These are phyloP conservation scores for Agastache rugosa DNA, from an alignment of 257 asterid species.

Conservation along the genomic window DNA sequence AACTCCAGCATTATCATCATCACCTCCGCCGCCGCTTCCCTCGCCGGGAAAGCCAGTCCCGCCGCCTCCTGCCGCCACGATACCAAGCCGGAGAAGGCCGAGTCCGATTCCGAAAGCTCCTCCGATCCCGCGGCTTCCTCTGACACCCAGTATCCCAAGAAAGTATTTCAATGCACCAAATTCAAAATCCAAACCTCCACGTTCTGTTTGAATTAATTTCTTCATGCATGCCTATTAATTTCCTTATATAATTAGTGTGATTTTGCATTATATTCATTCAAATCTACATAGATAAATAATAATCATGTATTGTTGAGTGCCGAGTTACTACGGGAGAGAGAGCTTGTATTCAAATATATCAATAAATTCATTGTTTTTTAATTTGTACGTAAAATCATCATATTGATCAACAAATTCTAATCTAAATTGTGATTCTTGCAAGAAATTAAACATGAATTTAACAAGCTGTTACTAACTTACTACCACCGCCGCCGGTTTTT, in stretches of 20 bases:
- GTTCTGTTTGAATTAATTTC: not conserved
- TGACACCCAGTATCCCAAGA: slow-evolving; percentile 51
- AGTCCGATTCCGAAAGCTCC: slow-evolving; percentile 61
- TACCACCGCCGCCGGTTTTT: too few relatives aligned
- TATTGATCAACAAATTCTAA: not conserved
- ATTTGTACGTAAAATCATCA: not conserved
- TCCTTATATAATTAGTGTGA: slow-evolving; percentile 3
- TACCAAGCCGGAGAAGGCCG: slow-evolving; percentile 33
- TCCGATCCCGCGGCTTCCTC: slow-evolving; percentile 62
- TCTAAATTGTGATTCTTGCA: not conserved
- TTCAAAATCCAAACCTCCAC: slow-evolving; percentile 38
- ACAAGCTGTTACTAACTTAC: too few relatives aligned
- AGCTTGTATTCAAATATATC: slow-evolving; percentile 11
- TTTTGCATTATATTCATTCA: not conserved
- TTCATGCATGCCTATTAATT: not conserved
- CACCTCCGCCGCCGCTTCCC: slow-evolving; percentile 7
- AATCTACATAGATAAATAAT: not conserved
- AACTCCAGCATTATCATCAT: not conserved
- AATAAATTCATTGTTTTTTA: slow-evolving; percentile 19
- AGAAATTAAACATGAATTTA: not conserved
- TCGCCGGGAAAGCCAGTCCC: too few relatives aligned
- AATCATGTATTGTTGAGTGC: not conserved
- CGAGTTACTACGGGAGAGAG: not conserved
- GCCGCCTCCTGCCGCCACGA: slow-evolving; percentile 32
- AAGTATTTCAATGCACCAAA: slow-evolving; percentile 53